Base-by-base conservation (phyloP, 2,329 filamentous ascomycete species). In the Cladophialophora bantiana region DNA sequence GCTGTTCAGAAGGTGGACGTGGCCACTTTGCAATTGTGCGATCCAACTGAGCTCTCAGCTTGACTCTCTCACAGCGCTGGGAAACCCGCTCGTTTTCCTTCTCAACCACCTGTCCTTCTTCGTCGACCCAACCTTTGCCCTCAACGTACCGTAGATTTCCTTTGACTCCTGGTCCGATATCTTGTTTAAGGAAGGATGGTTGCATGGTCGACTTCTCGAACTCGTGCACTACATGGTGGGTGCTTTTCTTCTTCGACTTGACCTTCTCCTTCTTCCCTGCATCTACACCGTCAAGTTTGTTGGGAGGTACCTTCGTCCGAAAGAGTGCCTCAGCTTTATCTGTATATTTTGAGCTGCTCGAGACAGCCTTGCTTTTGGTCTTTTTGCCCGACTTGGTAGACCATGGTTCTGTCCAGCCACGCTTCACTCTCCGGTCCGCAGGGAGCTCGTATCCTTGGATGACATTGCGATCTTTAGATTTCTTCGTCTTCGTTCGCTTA, bases 111-210 rank as follows among this genome's bases (percentile, higher is more conserved):
- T 89, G 87, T 5, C 94, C 94, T 15, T 89, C 83, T 68, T 88
- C 86, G 73, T 97, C 90, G 0, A 97, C 85, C 94, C 95, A 98
- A 1, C 94, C 94, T 74, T 91, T 89, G 26, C 90, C 93, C 62
- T 97, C 90, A 48, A 95, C 86, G 76, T 90, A 97, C 64, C 90
- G 88, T 2, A 83, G 78, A 45, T 84, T 83, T n/a, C 82, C 77
- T 55, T 83, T 83, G 1, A 79, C 79, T 1, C 78, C 79, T 1
- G 80, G 77, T 50, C 81, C 77, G 13, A 76, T 73, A 12, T 76
- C 83, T 5, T 83, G 82, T 76, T 92, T 92, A 66, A 97, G 78
- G 75, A 97, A 97, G 4, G 87, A 90, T 0, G 93, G 92, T 70
- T 93, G 90, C 73, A 93, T 94, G 42, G 87, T 88, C 7, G 90